Base-by-base conservation (phyloP, 768 basidiomycete species). In the Calocybe cyanea region DNA sequence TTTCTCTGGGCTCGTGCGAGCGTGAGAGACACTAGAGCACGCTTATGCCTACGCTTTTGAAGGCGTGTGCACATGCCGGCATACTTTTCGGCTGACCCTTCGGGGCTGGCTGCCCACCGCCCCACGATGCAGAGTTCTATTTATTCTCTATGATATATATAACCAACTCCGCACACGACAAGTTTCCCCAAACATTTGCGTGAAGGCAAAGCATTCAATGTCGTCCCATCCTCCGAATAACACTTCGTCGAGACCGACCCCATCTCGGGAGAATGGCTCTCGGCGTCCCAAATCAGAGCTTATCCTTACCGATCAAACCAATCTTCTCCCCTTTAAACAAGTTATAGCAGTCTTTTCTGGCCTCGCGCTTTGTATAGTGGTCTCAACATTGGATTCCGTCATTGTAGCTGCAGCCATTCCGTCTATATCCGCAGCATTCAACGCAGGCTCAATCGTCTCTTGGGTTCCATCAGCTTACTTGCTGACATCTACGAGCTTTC, bases 391-490 rank as follows among this genome's bases (percentile, higher is more conserved):
- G 0, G 85, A 88, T 58, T 82, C 85, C 9, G 85, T 85, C 7
- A 81, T 87, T 38, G 78, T 87, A 7, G 82, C 83, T 0, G 87
- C 86, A 0, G 81, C 85, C 1, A 65, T 89, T n/a, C 83, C 86
- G 0, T 85, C 80, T 0, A 78, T 90, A 38, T 80, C 85, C 3
- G 55, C 72, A 17, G 72, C 75, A 2, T 88, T 88, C 63, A 69
- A 81, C 42, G 80, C 85, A 0, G 79, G 83, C 3, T 72, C 78
- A 3, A 71, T 82, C 19, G 66, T 72, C 19, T 81, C 80, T 4
- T 88, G 84, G 85, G 83, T 88, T 2, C 85, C 83, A 0, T 83
- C 83, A 0, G 76, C 78, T 0, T 87, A 87, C 55, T 72, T 89
- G 25, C 66, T 86, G 38, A 85, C 83, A 0, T 80, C 78, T 0